phyloP scores from a whole-genome alignment of 2,329 filamentous ascomycete genomes.

The Gyromitra esculenta region DNA sequence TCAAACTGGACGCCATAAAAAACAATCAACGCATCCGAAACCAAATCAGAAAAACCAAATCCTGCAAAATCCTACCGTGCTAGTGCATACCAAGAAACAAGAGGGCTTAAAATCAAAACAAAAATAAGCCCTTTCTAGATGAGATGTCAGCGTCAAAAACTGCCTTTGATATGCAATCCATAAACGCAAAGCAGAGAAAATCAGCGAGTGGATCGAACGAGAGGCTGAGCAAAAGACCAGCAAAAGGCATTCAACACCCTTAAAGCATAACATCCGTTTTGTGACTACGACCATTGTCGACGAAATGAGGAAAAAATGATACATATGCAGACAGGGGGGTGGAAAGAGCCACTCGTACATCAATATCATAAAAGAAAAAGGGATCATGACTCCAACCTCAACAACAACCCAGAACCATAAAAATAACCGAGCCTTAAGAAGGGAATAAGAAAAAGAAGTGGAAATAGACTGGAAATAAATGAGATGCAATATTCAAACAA shows the following conservation, averaged over 20 bases:
- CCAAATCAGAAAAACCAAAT: background rate
- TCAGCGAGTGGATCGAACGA: slow-evolving; percentile 13
- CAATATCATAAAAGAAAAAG: slow-evolving; percentile 43
- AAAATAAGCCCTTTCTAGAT: slow-evolving; percentile 27
- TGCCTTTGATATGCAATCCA: slow-evolving; percentile 34
- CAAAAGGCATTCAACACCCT: slow-evolving; percentile 25
- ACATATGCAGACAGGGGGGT: slow-evolving; percentile 20
- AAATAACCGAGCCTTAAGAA: slow-evolving; percentile 29
- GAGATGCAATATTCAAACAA: slow-evolving; percentile 57
- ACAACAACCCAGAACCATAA: slow-evolving; percentile 37
- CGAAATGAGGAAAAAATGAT: slow-evolving; percentile 29
- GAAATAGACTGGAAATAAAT: slow-evolving; percentile 16
- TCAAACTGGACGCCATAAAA: slow-evolving; percentile 40
- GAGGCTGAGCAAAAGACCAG: slow-evolving; percentile 3
- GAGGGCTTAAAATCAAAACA: background rate
- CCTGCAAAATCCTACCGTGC: background rate
- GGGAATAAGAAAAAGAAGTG: slow-evolving; percentile 32
- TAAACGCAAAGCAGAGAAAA: slow-evolving; percentile 26
- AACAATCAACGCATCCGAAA: slow-evolving; percentile 27
- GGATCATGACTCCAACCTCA: slow-evolving; percentile 40
- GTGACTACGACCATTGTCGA: slow-evolving; percentile 8
- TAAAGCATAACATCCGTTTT: slow-evolving; percentile 23
- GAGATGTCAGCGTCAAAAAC: slow-evolving; percentile 9
- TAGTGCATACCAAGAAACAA: background rate
- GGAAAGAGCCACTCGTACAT: slow-evolving; percentile 42